Evolutionary conservation across 148 eudicot genomes (phyloP), one percentile per base, ranked within the genome.

Genomic region (Spergularia marina): DNA sequence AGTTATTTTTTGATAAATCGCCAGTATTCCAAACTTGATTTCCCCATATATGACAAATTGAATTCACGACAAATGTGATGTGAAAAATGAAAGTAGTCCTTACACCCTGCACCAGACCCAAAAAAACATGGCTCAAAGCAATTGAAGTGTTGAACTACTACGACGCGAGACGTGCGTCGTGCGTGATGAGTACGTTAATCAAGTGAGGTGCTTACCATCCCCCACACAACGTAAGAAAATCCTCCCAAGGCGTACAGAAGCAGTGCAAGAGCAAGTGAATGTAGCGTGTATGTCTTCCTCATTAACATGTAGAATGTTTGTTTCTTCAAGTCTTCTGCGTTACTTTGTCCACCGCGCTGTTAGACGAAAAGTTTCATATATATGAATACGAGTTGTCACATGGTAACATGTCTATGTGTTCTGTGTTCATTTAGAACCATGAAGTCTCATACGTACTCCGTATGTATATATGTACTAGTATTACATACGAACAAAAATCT

Each of bases 31-130:
- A 92, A 14, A 85, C 76, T 72, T 86, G 89, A 20, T 58, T 81
- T 65, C 97, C 97, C 97, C 95, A 90, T 14, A 87, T 82, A 81
- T 92, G 97, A 79, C 97, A 87, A 71, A 85, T 85, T 21, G 97
- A 92, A 79, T 88, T 89, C 79, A 90, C 94, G 0, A 86, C 59
- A 90, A 90, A 88, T 68, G 95, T 90, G 39, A 81, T 79, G 68
- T 90, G 97, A 77, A 85, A 90, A 40, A 81, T 84, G 89, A 91
- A 86, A 30, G 84, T 81, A 2, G 77, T 83, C 73, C 97, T 81
- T 54, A 88, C 93, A 67, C 91, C 91, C 97, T 91, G 81, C 84
- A 81, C 36, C 36, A 30, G 0, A 30, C 4, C 36, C 36, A 30
- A 3, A 30, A 30, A 30, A 2, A 30, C 25, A 30, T 30, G 4